These are phyloP conservation scores for Uronychia setigera DNA, from an alignment of 73 alveolate species.

Conservation along the genomic window DNA sequence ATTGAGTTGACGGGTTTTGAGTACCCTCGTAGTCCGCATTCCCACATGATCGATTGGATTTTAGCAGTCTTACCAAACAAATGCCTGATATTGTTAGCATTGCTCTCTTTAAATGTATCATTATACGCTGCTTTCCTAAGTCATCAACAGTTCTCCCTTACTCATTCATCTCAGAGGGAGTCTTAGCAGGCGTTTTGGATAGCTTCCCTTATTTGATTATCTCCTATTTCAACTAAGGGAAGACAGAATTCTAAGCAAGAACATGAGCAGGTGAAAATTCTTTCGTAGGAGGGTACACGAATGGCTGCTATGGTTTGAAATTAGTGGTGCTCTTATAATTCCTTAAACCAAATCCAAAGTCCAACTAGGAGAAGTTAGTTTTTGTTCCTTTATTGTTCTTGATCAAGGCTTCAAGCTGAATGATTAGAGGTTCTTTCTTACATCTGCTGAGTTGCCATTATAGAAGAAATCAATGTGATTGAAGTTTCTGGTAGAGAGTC, in stretches of 20 bases:
- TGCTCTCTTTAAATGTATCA: background rate
- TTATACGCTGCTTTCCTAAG: background rate
- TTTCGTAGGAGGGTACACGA: background rate
- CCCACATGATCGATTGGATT: conserved; percentile 1
- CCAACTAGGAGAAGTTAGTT: background rate
- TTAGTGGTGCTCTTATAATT: background rate
- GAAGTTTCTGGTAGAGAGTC: background rate
- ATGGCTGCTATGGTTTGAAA: background rate
- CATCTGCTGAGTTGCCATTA: background rate
- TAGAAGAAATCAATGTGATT: background rate
- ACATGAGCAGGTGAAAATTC: background rate
- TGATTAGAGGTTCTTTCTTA: background rate
- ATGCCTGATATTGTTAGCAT: conserved; percentile 5
- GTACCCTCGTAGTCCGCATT: conserved; percentile 5
- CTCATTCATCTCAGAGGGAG: background rate
- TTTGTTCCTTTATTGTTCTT: background rate
- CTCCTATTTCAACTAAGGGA: background rate
- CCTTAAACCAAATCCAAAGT: background rate
- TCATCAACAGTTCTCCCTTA: background rate
- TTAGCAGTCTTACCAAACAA: conserved; percentile 13
- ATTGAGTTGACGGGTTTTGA: background rate
- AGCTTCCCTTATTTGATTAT: background rate
- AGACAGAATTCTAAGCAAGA: background rate
- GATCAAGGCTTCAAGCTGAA: background rate
- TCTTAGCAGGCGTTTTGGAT: background rate